These are phyloP conservation scores for Chlamydomonas sp. DNA, from an alignment of 139 green algal genomes.

Conservation along the genomic window DNA sequence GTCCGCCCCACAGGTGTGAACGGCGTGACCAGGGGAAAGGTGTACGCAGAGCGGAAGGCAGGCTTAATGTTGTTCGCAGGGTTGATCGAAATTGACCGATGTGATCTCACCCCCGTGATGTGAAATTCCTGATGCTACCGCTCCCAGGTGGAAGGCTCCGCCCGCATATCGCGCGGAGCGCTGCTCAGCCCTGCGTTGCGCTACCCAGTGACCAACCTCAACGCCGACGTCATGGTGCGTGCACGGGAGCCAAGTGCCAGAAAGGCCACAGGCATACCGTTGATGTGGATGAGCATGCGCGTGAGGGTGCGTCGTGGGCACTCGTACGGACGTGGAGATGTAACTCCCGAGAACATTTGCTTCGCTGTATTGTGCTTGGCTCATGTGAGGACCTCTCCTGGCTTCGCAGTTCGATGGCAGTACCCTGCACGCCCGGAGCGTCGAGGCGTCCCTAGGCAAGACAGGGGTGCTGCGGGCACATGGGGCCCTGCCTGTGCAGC, in stretches of 20 bases:
- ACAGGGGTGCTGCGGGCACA: constrained; percentile 67
- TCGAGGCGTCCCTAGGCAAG: constrained; percentile 80
- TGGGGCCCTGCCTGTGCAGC: constrained; percentile 70
- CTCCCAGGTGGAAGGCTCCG: constrained; percentile 48
- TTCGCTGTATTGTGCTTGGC: too few species aligned
- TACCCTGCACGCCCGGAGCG: constrained; percentile 53
- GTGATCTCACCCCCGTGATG: too few species aligned
- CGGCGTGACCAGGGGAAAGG: background rate
- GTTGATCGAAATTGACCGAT: too few species aligned
- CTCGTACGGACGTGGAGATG: too few species aligned
- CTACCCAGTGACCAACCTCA: constrained; percentile 44
- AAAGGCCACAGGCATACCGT: too few species aligned
- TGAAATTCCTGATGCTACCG: too few species aligned
- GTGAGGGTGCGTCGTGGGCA: too few species aligned
- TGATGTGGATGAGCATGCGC: too few species aligned
- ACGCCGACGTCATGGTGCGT: constrained; percentile 39
- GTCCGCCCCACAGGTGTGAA: constrained; percentile 33
- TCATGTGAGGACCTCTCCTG: background rate
- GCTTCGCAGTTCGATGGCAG: constrained; percentile 53
- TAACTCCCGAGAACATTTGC: too few species aligned
- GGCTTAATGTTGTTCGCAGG: too few species aligned
- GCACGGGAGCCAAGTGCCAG: background rate
- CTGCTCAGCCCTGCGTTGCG: constrained; percentile 37
- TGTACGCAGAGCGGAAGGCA: background rate
- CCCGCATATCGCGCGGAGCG: constrained; percentile 44